Conservation (phyloP, 495 filamentous ascomycete genomes). For the Penicillium paradoxum region DNA sequence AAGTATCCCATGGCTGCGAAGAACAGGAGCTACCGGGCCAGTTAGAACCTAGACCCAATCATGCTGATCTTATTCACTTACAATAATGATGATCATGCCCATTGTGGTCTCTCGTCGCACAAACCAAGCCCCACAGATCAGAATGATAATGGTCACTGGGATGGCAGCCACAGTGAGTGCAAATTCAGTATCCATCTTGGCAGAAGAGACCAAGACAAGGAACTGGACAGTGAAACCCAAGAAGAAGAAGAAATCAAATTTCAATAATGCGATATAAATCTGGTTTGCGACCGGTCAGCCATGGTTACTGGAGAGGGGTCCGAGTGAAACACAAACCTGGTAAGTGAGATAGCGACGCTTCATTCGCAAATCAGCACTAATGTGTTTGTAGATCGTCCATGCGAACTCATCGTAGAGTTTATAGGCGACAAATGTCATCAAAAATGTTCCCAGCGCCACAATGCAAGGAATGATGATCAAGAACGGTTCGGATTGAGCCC, state of each 20-base stretch:
- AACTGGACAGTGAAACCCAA: constrained; percentile 97
- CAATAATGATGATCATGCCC: constrained; percentile 73
- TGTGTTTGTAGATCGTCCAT: constrained; percentile 99
- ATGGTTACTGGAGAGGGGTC: neutral
- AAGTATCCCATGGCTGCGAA: constrained; percentile 92
- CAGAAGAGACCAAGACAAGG: constrained; percentile 78
- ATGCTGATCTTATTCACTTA: constrained; percentile 30
- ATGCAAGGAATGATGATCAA: constrained; percentile 82
- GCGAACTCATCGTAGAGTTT: constrained; percentile 98
- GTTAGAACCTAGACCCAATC: constrained; percentile 15
- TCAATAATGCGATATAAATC: constrained; percentile 96
- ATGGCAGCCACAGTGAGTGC: constrained; percentile 83
- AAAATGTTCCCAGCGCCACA: constrained; percentile 67
- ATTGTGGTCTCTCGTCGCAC: constrained; percentile 74
- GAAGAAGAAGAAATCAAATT: constrained; percentile 99
- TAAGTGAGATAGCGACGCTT: constrained; percentile 94
- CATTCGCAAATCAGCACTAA: constrained; percentile 94
- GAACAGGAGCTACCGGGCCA: constrained; percentile 57
- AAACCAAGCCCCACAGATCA: constrained; percentile 77
- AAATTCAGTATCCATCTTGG: constrained; percentile 66
- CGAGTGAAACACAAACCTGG: constrained; percentile 58
- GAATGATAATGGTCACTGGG: constrained; percentile 82
- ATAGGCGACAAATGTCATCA: constrained; percentile 75
- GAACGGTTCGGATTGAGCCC: constrained; percentile 63
- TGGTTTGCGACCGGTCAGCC: constrained; percentile 37